phyloP scores from a whole-genome alignment of 306 rosid genomes.

The Prosopis cineraria region DNA sequence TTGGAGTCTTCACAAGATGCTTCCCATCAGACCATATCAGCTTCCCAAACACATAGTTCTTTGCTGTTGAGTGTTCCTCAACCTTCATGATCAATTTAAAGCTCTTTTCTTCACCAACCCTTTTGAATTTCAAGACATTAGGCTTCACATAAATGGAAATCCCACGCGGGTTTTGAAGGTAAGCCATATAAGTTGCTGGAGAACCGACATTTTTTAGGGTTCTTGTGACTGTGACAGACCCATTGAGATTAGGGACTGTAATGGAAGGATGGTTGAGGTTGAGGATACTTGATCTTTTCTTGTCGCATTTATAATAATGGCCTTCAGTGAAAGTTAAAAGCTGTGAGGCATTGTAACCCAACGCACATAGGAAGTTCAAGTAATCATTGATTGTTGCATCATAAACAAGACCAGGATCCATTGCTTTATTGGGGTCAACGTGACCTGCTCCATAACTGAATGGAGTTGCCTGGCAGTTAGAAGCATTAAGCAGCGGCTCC shows the following conservation, averaged over 20 bases:
- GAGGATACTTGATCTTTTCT: slow-evolving; percentile 38
- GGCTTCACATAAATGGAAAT: slow-evolving; percentile 61
- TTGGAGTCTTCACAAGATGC: slow-evolving; percentile 76
- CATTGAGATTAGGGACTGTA: slow-evolving; percentile 65
- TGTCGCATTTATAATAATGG: slow-evolving; percentile 50
- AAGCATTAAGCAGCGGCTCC: slow-evolving; percentile 65
- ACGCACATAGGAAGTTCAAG: slow-evolving; percentile 65
- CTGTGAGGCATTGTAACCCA: slow-evolving; percentile 63
- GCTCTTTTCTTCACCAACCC: slow-evolving; percentile 67
- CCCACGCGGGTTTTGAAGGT: slow-evolving; percentile 54
- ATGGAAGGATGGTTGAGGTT: slow-evolving; percentile 87
- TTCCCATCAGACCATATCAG: slow-evolving; percentile 81
- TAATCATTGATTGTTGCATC: slow-evolving; percentile 64
- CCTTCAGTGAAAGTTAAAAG: slow-evolving; percentile 46
- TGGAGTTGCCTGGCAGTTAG: slow-evolving; percentile 58
- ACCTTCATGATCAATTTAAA: slow-evolving; percentile 53
- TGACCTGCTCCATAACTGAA: slow-evolving; percentile 93
- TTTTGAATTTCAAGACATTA: slow-evolving; percentile 54
- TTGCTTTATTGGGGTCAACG: slow-evolving; percentile 66
- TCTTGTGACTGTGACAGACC: slow-evolving; percentile 59
- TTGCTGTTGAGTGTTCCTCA: slow-evolving; percentile 36
- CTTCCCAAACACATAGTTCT: slow-evolving; percentile 66
- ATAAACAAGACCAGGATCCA: slow-evolving; percentile 90
- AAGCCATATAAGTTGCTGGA: slow-evolving; percentile 60
- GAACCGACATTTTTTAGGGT: slow-evolving; percentile 74